phyloP scores from a whole-genome alignment of 805 yeast genomes.

The Monosporozyma solicola region DNA sequence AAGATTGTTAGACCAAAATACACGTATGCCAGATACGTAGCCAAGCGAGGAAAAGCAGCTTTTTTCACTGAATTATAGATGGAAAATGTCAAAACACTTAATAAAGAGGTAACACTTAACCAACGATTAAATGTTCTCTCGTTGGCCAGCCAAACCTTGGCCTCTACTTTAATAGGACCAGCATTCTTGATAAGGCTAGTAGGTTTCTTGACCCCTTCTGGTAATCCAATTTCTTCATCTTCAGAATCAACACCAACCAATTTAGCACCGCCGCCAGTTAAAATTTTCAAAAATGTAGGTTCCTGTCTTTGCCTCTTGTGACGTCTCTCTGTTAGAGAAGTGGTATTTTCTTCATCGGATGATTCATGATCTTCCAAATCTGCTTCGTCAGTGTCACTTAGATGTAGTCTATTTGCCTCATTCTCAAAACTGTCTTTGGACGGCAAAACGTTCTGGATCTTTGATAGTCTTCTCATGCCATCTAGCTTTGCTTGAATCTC shows the following conservation, averaged over 20 bases:
- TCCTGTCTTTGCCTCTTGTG: conserved; percentile 22
- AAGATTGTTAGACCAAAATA: conserved; percentile 78
- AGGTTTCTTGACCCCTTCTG: conserved; percentile 86
- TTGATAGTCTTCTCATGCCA: conserved; percentile 31
- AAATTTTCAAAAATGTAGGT: conserved; percentile 29
- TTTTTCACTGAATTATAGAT: conserved; percentile 65
- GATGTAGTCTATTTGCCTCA: not conserved
- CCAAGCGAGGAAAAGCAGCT: conserved; percentile 55
- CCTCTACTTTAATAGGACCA: conserved; percentile 90
- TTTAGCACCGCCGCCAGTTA: conserved; percentile 36
- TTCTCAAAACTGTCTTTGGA: not conserved
- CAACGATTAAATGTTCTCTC: conserved; percentile 96
- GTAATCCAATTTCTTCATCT: conserved; percentile 77
- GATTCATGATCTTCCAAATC: conserved; percentile 53
- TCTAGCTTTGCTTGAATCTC: conserved; percentile 30
- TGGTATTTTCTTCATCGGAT: conserved; percentile 33
- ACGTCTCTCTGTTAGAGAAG: conserved; percentile 2
- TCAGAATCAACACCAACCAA: conserved; percentile 64
- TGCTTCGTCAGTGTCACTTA: conserved; percentile 12
- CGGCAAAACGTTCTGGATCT: conserved; percentile 6
- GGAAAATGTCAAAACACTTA: conserved; percentile 78
- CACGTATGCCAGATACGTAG: conserved; percentile 63
- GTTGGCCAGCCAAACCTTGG: conserved; percentile 97
- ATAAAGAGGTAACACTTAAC: conserved; percentile 80
- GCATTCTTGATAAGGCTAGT: conserved; percentile 69